phyloP scores from a whole-genome alignment of 176 grass and related monocot genomes.

The Raddia guianensis region DNA sequence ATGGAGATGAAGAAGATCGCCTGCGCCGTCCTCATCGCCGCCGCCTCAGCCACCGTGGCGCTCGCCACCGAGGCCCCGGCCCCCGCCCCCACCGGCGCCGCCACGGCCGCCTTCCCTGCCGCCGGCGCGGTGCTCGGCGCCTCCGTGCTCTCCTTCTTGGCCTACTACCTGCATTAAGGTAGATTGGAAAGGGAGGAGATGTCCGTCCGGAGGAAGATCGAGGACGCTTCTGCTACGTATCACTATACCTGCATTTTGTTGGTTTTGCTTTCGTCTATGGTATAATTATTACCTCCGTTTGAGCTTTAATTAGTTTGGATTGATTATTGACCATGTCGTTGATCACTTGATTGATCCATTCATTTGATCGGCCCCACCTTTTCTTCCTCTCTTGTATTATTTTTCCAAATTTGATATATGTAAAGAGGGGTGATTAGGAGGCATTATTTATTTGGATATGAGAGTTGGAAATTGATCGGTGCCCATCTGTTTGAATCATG shows the following conservation, averaged over 20 bases:
- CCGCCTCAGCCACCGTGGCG: conserved; percentile 59
- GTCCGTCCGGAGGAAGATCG: not conserved
- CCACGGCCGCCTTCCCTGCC: conserved; percentile 50
- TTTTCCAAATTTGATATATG: conserved; percentile 11
- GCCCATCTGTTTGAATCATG: not conserved
- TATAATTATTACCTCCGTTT: not conserved
- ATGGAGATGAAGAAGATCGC: conserved; percentile 96
- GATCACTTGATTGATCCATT: conserved; percentile 29
- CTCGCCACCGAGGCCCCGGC: conserved; percentile 68
- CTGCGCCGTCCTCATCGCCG: conserved; percentile 65
- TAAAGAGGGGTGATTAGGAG: conserved; percentile 28
- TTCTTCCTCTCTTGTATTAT: conserved; percentile 6
- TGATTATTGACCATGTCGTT: conserved; percentile 27
- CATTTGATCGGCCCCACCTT: conserved; percentile 22
- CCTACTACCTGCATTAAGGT: conserved; percentile 70
- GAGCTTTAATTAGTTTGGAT: conserved; percentile 15
- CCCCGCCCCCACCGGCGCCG: conserved; percentile 52
- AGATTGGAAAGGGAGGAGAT: not conserved
- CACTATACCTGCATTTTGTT: not conserved
- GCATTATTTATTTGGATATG: conserved; percentile 24
- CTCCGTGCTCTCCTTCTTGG: conserved; percentile 76
- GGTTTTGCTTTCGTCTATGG: not conserved
- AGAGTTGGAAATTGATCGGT: conserved; percentile 37
- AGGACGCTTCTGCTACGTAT: not conserved
- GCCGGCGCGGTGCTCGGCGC: conserved; percentile 52